Evolutionary conservation across 108 stramenopile species (phyloP), one percentile per base, ranked within the genome.

Genomic region (Schizochytrium sp.): DNA sequence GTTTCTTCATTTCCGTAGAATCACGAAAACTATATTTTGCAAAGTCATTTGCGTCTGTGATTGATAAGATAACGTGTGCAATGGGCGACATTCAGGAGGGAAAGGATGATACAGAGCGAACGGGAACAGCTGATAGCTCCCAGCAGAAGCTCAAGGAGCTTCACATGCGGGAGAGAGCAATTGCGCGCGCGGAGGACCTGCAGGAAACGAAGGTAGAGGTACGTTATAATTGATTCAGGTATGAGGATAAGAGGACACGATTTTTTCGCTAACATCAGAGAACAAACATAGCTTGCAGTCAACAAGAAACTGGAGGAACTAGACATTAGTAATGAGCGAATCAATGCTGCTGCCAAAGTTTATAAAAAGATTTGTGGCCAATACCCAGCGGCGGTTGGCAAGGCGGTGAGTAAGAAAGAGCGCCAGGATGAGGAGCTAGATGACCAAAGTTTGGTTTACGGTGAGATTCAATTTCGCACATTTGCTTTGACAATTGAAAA

Each of bases 401-500:
- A 93, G 38, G 92, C 93, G 41, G 90, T 93, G 10, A 89, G 88
- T 44, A 92, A 91, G 73, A 91, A 88, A 83, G 93, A 93, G 87
- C 92, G 93, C 49, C 92, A 93, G 17, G 91, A 92, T 15, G 90
- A 87, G 42, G 72, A 44, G n/a, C 72, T 55, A 57, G 50, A 42
- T 19, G 47, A 72, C 46, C 50, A 72, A 3, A 92, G 72, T 17
- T 88, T 93, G 38, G 88, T 92, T 5, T 93, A 93, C 89, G 93
- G 93, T 3, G 93, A 93, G 61, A 92, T 93, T 41, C 89, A 87
- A 10, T 93, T 93, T 88, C 91, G 90, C 61, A 53, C 93, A 15
- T 87, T 93, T 57, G 92, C 89, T 13, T 45, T 92, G 41, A 61
- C 90, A 46, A 19, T 93, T 12, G 87, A 91, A 88, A 92, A 93